phyloP scores from a whole-genome alignment of 371 early-diverging fungal species.

The Apophysomyces ossiformis region DNA sequence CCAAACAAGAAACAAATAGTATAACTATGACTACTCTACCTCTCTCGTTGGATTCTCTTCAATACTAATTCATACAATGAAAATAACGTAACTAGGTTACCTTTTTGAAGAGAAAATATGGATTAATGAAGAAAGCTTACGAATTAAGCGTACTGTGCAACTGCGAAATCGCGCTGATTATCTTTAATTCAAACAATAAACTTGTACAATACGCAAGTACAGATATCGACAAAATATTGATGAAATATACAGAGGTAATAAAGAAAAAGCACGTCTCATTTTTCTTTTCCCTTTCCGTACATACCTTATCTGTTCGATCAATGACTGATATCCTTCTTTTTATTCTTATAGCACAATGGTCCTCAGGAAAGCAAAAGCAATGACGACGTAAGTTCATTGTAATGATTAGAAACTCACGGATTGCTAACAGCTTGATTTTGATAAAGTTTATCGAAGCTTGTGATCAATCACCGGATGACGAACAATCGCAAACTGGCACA shows the following conservation, averaged over 20 bases:
- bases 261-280: neutral
- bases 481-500: neutral
- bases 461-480: conserved; percentile 1
- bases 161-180: conserved; percentile 94
- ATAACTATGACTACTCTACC: neutral
- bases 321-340: neutral
- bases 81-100: conserved; percentile 68
- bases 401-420: neutral
- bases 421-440: neutral
- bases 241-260: conserved; percentile 88
- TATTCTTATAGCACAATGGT: conserved; percentile 34
- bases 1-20: neutral
- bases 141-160: conserved; percentile 97
- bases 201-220: conserved; percentile 91
- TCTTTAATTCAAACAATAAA: conserved; percentile 91
- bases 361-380: conserved; percentile 50
- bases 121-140: conserved; percentile 99
- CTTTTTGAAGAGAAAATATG: conserved; percentile 95
- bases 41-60: neutral
- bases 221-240: conserved; percentile 90
- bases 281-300: neutral
- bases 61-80: too few relatives aligned
- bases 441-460: neutral
- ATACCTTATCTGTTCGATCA: too few relatives aligned
- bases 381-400: conserved; percentile 34